Evolutionary conservation across 179 eudicot genomes (phyloP), one percentile per base, ranked within the genome.

Genomic region (Carnegiea gigantea): DNA sequence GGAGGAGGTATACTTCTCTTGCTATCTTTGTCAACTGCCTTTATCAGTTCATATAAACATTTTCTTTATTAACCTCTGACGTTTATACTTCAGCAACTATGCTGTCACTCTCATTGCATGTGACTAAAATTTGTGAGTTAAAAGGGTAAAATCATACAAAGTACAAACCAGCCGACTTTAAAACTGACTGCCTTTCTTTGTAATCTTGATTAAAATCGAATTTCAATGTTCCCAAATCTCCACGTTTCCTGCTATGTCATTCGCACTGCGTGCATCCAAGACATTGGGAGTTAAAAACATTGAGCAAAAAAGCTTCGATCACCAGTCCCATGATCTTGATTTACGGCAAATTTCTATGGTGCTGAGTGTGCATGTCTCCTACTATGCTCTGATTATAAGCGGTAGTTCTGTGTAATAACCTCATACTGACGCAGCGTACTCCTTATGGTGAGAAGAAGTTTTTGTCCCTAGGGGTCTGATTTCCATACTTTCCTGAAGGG

Each of bases 1-100:
- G 78, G 98, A 88, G 40, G 98, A 93, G 97, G 97, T 92, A 89
- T 71, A 72, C 30, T 17, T 65, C 21, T 28, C 26, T 0, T 7
- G 33, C 17, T 68, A 24, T 43, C 68, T 18, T 46, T 71, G 36
- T 64, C 36, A 53, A 11, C 28, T 46, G 28, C 20, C 17, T 54
- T 68, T 36, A 14, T 48, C 18, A 72, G 73, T 68, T 12, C 18
- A 15, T 28, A 24, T 36, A 1, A n/a, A 72, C 28, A 13, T 73
- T 44, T 0, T 28, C 71, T 12, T 17, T 67, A 2, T 12, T 30
- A 26, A 67, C 0, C 36, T 15, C 3, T 38, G 13, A 9, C 1
- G 18, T 11, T 10, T 1, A 8, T 28, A 7, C 68, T 23, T 26
- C 18, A 12, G 20, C 72, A 18, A 13, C 18, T 67, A 26, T 11